Evolutionary conservation across 176 grass and related monocot genomes (phyloP).

Genomic region (Lolium perenne): DNA sequence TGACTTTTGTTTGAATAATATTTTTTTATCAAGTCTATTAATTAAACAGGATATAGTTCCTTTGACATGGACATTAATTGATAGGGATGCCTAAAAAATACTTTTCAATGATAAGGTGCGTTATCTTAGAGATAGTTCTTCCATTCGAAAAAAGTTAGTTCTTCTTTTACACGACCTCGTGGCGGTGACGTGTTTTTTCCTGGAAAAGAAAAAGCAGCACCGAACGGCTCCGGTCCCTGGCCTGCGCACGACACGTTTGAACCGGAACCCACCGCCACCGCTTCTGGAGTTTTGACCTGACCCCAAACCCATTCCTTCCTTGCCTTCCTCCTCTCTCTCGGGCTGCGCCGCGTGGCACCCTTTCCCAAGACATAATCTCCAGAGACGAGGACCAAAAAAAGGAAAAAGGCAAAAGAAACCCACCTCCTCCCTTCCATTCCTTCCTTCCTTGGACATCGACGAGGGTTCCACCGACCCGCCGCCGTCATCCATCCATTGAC

Average conservation of each 20-base stretch:
- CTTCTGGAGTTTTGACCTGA: neutral
- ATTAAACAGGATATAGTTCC: too few relatives aligned
- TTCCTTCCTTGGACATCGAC: neutral
- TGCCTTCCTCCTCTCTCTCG: too few relatives aligned
- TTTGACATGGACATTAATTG: too few relatives aligned
- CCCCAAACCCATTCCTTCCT: neutral
- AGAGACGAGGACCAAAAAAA: neutral
- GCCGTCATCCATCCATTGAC: neutral
- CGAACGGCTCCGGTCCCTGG: neutral
- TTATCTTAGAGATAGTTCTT: neutral
- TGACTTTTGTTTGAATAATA: too few relatives aligned
- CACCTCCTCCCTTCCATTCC: neutral
- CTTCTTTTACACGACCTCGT: neutral
- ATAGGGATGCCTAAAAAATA: too few relatives aligned
- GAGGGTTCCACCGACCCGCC: conserved; percentile 20
- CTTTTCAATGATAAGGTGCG: too few relatives aligned
- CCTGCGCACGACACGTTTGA: conserved; percentile 13
- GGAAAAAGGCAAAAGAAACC: neutral
- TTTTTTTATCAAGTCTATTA: too few relatives aligned
- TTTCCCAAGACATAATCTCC: conserved; percentile 25
- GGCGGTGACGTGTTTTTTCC: neutral
- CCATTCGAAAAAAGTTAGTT: neutral
- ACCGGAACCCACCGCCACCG: conserved; percentile 13
- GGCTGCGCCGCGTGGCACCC: neutral
- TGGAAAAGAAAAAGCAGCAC: too few relatives aligned